Percentiles rank a stretch among this genome's conserved stretches.
These are phyloP conservation scores for Cupressus sempervirens DNA, from an alignment of 75 land plant genomes.

Conservation along the genomic window DNA sequence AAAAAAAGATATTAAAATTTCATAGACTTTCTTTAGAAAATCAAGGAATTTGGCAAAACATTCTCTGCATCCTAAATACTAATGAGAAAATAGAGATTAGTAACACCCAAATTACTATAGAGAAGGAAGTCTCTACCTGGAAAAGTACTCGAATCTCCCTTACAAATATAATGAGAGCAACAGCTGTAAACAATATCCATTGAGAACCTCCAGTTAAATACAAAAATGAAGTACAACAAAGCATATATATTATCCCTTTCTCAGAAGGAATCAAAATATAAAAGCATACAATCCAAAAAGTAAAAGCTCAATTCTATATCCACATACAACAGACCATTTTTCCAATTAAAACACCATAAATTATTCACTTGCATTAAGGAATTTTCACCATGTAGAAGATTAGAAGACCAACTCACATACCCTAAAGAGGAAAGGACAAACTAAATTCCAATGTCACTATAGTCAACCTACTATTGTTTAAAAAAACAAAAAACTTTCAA, in stretches of 20 bases:
- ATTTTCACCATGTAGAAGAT: not conserved
- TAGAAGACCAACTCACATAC: not conserved
- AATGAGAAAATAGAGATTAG: not conserved
- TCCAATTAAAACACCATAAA: not conserved
- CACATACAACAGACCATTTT: not conserved
- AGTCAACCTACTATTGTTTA: not conserved
- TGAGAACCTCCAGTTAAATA: not conserved
- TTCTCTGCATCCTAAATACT: not conserved
- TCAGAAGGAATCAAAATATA: not conserved
- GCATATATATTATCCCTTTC: not conserved
- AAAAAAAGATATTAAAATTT: not conserved
- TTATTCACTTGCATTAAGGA: not conserved
- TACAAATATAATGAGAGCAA: constrained; percentile 35
- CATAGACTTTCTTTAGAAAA: not conserved
- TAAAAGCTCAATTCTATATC: not conserved
- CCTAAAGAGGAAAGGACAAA: not conserved
- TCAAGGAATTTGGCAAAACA: not conserved
- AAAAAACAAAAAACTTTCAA: not conserved
- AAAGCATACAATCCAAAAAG: not conserved
- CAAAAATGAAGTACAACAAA: not conserved
- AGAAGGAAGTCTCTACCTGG: constrained; percentile 14
- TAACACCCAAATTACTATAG: not conserved
- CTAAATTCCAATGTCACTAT: not conserved
- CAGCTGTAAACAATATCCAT: constrained; percentile 26
- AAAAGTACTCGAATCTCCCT: constrained; percentile 18